Evolutionary conservation across 2,329 filamentous ascomycete genomes (phyloP).

Genomic region (Neocatenulostroma microsporum): DNA sequence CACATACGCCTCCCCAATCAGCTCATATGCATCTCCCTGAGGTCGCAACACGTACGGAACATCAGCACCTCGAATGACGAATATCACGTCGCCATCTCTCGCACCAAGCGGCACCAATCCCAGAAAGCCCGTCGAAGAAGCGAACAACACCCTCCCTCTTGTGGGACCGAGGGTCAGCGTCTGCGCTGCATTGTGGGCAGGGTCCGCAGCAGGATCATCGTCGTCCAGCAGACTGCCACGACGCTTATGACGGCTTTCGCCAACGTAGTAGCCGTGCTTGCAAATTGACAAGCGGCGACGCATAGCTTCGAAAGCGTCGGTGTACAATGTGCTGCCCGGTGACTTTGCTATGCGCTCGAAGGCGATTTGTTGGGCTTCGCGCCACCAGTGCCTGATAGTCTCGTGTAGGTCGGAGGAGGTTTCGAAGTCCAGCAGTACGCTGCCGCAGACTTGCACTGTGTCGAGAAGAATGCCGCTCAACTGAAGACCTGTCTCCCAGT

Average conservation of each 20-base stretch:
- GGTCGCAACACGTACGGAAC: conserved; percentile 21
- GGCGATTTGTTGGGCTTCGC: conserved; percentile 19
- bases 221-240: conserved; percentile 22
- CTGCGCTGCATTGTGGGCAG: conserved; percentile 17
- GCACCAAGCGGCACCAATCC: conserved; percentile 22
- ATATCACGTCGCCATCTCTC: conserved; percentile 22
- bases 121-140: conserved; percentile 21
- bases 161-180: conserved; percentile 24
- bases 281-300: conserved; percentile 17
- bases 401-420: conserved; percentile 5
- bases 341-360: conserved; percentile 17
- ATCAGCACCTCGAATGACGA: conserved; percentile 20
- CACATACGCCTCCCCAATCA: conserved; percentile 28
- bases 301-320: conserved; percentile 22
- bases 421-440: conserved; percentile 12
- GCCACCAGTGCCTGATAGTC: conserved; percentile 19
- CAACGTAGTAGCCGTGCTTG: conserved; percentile 18
- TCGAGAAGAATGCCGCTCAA: conserved; percentile 24
- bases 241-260: conserved; percentile 8
- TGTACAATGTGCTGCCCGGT: conserved; percentile 19
- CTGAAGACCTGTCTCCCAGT: conserved; percentile 18
- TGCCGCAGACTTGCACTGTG: conserved; percentile 18
- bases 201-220: conserved; percentile 10
- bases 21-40: conserved; percentile 15
- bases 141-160: conserved; percentile 22